Percentiles rank a stretch among this genome's conserved stretches.
These are phyloP conservation scores for Berberis thunbergii DNA, from an alignment of 164 flowering plant species.

Conservation along the genomic window DNA sequence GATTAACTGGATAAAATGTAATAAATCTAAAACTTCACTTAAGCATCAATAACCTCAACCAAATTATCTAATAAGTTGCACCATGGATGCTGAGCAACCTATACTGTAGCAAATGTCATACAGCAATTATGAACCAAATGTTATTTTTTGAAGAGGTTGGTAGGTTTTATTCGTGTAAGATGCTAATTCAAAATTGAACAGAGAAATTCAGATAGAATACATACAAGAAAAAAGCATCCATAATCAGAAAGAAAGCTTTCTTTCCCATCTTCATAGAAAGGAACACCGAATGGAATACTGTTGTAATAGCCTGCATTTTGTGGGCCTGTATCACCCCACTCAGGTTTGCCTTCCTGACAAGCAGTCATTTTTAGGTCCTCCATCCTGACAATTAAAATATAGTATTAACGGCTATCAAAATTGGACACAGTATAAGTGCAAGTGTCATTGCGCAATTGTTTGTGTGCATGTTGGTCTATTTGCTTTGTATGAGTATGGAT, in stretches of 20 bases:
- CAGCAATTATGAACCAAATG: too few relatives aligned
- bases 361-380: slow-evolving; percentile 40
- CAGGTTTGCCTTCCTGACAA: slow-evolving; percentile 38
- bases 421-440: too few relatives aligned
- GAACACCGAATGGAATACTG: slow-evolving; percentile 36
- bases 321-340: slow-evolving; percentile 54
- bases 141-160: too few relatives aligned
- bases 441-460: too few relatives aligned
- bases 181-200: not conserved
- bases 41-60: too few relatives aligned
- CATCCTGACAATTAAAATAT: slow-evolving; percentile 26
- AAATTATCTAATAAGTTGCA: too few relatives aligned
- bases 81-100: too few relatives aligned
- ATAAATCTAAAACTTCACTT: too few relatives aligned
- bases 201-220: slow-evolving; percentile 7
- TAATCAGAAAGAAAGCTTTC: slow-evolving; percentile 48
- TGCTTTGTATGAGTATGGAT: too few relatives aligned
- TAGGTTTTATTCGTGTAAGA: not conserved
- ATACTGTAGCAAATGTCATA: too few relatives aligned
- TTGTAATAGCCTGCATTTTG: slow-evolving; percentile 49
- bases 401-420: not conserved
- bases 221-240: slow-evolving; percentile 52
- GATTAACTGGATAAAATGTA: too few relatives aligned
- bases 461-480: too few relatives aligned
- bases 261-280: slow-evolving; percentile 47